Evolutionary conservation across 306 rosid species (phyloP).

Genomic region (Coriaria nepalensis): DNA sequence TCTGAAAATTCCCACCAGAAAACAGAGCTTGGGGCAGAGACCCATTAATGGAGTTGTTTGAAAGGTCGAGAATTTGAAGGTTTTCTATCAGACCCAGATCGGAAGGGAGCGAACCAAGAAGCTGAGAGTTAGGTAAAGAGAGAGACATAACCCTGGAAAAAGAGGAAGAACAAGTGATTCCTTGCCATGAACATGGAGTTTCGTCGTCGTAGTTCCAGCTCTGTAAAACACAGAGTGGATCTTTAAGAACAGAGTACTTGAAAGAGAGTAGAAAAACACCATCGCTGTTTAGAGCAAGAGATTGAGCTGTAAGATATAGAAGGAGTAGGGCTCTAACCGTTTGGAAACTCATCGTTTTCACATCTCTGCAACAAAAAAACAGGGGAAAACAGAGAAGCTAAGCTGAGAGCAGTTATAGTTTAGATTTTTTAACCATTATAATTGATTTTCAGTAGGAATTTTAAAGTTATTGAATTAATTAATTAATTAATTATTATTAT

Average conservation of each 20-base stretch:
- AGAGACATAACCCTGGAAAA: conserved; percentile 31
- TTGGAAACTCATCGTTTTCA: no score
- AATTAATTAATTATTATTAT: no score
- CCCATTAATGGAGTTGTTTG: conserved; percentile 73
- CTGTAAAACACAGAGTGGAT: conserved; percentile 31
- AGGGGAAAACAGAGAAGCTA: no score
- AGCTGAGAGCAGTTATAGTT: no score
- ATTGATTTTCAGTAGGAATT: no score
- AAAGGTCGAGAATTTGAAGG: conserved; percentile 63
- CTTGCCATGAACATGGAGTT: conserved; percentile 77
- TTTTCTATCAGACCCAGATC: conserved; percentile 53
- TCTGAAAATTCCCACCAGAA: conserved; percentile 35
- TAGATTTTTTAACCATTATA: no score
- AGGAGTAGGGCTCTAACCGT: conserved; percentile 14
- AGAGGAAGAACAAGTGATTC: conserved; percentile 32
- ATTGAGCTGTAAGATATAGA: conserved; percentile 19
- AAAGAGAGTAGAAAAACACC: conserved; percentile 55
- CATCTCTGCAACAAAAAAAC: no score
- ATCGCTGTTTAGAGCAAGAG: conserved; percentile 33
- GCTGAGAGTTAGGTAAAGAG: conserved; percentile 47
- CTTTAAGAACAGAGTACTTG: conserved; percentile 41
- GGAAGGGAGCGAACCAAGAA: conserved; percentile 51
- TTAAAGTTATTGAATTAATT: no score
- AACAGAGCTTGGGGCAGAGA: conserved; percentile 49
- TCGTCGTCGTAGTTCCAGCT: conserved; percentile 46